A percentile compares a stretch with the other conserved stretches of the same genome.
These are phyloP conservation scores for Micractinium sp. DNA, from an alignment of 139 green algal species.

Conservation along the genomic window DNA sequence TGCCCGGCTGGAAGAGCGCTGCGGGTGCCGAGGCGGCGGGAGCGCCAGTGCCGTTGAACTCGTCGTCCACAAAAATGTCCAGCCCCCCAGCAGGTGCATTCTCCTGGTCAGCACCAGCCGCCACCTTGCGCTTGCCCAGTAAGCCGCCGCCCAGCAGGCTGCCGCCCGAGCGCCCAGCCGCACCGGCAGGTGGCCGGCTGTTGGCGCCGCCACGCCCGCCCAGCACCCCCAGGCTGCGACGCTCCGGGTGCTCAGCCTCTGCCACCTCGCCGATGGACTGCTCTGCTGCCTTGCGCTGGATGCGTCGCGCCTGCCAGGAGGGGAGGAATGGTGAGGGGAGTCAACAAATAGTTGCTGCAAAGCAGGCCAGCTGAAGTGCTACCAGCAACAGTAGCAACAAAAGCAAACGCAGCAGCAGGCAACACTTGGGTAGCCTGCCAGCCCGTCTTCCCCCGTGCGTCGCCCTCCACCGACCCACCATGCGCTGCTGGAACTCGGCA, in stretches of 20 bases:
- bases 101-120: constrained; percentile 31
- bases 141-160: constrained; percentile 20
- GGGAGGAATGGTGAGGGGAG: not conserved
- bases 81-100: constrained; percentile 39
- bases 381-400: not conserved
- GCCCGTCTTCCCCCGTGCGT: not conserved
- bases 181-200: not conserved
- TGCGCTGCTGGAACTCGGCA: constrained; percentile 83
- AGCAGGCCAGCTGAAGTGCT: not conserved
- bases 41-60: constrained; percentile 52
- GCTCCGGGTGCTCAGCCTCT: constrained; percentile 30
- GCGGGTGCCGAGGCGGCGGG: not conserved
- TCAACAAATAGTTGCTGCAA: not conserved
- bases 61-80: constrained; percentile 80
- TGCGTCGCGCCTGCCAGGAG: constrained; percentile 64
- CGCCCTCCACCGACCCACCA: constrained; percentile 60
- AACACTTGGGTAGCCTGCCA: not conserved
- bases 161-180: not conserved
- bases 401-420: not conserved
- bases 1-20: constrained; percentile 8
- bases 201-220: not conserved
- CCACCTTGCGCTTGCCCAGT: constrained; percentile 25
- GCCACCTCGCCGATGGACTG: constrained; percentile 26
- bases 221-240: constrained; percentile 43
- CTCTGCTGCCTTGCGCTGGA: constrained; percentile 71